Conservation (phyloP, 495 filamentous ascomycete genomes). For the Thozetella sp. region DNA sequence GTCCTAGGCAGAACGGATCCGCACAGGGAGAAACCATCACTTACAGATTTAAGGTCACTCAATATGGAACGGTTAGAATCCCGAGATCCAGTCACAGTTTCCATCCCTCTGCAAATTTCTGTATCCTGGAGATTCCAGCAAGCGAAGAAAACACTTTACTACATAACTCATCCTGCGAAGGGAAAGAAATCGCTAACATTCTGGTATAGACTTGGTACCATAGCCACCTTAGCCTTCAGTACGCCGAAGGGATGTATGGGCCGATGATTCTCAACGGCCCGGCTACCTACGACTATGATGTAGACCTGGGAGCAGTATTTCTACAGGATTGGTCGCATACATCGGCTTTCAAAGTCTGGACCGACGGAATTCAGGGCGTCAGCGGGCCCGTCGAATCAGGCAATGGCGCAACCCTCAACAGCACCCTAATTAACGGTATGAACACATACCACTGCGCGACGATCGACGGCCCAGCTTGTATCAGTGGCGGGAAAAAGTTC, state of each 20-base stretch:
- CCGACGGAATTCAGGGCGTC: too few relatives aligned
- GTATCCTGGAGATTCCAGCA: too few relatives aligned
- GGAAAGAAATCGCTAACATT: not conserved
- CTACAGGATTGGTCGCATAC: conserved; percentile 23
- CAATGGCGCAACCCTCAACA: conserved; percentile 21
- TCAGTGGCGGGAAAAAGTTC: conserved; percentile 26
- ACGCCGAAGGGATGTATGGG: conserved; percentile 41
- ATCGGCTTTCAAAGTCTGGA: conserved; percentile 27
- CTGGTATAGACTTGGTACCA: conserved; percentile 42
- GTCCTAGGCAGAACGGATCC: not conserved
- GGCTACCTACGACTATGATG: conserved; percentile 42
- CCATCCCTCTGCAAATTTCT: too few relatives aligned
- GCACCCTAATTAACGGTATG: conserved; percentile 34
- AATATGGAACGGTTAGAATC: conserved; percentile 19
- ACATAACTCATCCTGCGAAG: too few relatives aligned
- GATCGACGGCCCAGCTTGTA: conserved; percentile 18
- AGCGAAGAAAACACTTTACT: not conserved
- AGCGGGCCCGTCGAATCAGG: conserved; percentile 13
- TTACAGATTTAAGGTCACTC: conserved; percentile 24
- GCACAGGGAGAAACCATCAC: conserved; percentile 23
- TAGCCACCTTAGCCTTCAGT: conserved; percentile 48
- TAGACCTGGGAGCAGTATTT: conserved; percentile 10
- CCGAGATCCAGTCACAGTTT: too few relatives aligned
- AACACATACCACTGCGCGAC: conserved; percentile 33
- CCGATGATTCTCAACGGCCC: conserved; percentile 55